Evolutionary conservation across 345 rosid species (phyloP), one percentile per base, ranked within the genome.

Genomic region (Iberis pinnata): DNA sequence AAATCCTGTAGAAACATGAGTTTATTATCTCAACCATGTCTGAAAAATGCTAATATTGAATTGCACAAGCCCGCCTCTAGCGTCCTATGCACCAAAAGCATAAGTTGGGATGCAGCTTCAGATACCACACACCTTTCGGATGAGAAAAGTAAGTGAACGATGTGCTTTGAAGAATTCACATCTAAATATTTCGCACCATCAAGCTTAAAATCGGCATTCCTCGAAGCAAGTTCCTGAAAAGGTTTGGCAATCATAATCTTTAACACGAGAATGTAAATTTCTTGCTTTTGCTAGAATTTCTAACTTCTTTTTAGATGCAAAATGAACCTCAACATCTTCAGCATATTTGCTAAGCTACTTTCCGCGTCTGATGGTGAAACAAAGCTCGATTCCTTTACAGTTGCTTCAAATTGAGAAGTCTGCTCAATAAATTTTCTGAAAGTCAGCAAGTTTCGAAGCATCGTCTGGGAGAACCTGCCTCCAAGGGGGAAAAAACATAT

Each of bases 261-360:
- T 20, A 44, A 32, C 74, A 52, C 38, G 9, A 29, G 40, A 63
- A 43, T 51, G 47, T 18, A 79, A 68, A 75, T 73, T 78, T 75
- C 98, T 85, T 65, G 98, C 80, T 75, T 76, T 92, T 52, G 84
- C 88, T 69, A 92, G 65, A 43, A 86, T 83, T 75, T 88, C 98
- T 15, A 46, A 78, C 67, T 75, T 92, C 78, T 82, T 92, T 72
- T 71, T 78, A 14, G 74, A 74, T 53, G 97, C 98, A 81, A 92
- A 92, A 78, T 92, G 95, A 77, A 88, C 89, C 77, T 92, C 97
- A 51, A 92, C 92, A 58, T 85, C 82, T 75, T 80, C 84, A 26
- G 90, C 82, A 70, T 78, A 92, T 49, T 53, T 78, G 76, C 93
- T 88, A 72, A 92, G 75, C 69, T 85, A 40, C 75, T 73, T 42